Conservation (phyloP, 2,329 filamentous ascomycete species). For the Fusarium guadeloupense region DNA sequence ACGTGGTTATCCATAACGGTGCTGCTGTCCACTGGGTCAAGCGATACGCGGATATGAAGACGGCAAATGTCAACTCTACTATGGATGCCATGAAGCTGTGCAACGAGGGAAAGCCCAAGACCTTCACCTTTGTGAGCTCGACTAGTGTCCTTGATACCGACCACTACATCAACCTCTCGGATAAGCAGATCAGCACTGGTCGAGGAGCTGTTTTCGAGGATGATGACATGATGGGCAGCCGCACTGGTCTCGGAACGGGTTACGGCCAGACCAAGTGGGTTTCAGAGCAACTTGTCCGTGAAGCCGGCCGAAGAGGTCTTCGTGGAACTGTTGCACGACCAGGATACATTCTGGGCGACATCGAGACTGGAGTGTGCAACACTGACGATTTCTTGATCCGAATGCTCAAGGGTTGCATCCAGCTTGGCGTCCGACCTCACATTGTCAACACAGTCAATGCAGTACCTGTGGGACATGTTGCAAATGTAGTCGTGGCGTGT, state of each 20-base stretch:
- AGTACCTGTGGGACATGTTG: conserved; percentile 86
- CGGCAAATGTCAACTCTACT: conserved; percentile 83
- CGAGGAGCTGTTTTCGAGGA: conserved; percentile 55
- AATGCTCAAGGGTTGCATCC: conserved; percentile 86
- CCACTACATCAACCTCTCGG: conserved; percentile 79
- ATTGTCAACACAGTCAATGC: conserved; percentile 90
- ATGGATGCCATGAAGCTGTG: conserved; percentile 81
- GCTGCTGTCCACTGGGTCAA: conserved; percentile 84
- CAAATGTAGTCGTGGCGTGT: conserved; percentile 81
- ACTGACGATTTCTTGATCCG: conserved; percentile 92
- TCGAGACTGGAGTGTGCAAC: conserved; percentile 73
- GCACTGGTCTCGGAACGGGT: conserved; percentile 80
- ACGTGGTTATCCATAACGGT: conserved; percentile 84
- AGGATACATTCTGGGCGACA: conserved; percentile 85
- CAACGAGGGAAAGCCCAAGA: conserved; percentile 79
- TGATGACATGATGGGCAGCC: conserved; percentile 83
- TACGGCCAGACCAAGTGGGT: conserved; percentile 95
- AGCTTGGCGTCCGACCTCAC: conserved; percentile 75
- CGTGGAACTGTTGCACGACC: conserved; percentile 80
- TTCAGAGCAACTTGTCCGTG: conserved; percentile 73
- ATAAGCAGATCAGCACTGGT: conserved; percentile 58
- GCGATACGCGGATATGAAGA: conserved; percentile 75
- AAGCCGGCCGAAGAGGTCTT: conserved; percentile 81
- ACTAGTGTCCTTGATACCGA: conserved; percentile 82
- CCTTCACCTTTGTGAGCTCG: conserved; percentile 80